phyloP scores from a whole-genome alignment of 371 early-diverging fungal genomes.

The Choanephora cucurbitarum region DNA sequence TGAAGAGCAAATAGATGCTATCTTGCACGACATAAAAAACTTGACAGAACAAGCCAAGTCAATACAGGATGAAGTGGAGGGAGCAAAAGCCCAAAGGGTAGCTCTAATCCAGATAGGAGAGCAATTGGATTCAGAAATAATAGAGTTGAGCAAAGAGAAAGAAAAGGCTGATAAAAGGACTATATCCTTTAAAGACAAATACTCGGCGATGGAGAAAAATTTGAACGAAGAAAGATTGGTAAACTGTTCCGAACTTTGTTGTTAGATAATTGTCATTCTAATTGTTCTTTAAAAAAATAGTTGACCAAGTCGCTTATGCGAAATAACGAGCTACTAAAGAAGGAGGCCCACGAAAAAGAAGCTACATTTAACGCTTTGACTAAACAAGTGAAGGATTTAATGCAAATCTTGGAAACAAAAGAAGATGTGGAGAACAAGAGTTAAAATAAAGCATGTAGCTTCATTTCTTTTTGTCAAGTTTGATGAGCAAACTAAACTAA shows the following conservation, averaged over 20 bases:
- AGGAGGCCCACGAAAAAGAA: conserved; percentile 24
- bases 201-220: conserved; percentile 19
- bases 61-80: conserved; percentile 13
- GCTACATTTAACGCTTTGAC: conserved; percentile 23
- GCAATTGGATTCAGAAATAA: conserved; percentile 4
- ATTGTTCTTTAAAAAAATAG: conserved; percentile 10
- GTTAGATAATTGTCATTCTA: no score
- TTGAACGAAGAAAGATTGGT: conserved; percentile 39
- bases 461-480: no score
- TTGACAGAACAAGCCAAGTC: conserved; percentile 26
- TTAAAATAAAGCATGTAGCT: not conserved
- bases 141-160: conserved; percentile 18
- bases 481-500: no score
- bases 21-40: conserved; percentile 45
- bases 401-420: conserved; percentile 39
- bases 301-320: conserved; percentile 24
- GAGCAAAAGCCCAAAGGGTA: conserved; percentile 15
- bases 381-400: conserved; percentile 47
- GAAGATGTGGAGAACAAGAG: conserved; percentile 14
- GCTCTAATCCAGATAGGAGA: conserved; percentile 3
- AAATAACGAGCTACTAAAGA: conserved; percentile 31
- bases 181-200: conserved; percentile 16
- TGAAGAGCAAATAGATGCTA: conserved; percentile 68
- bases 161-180: conserved; percentile 18
- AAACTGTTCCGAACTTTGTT: conserved; percentile 1